phyloP scores from a whole-genome alignment of 2,329 filamentous ascomycete species.

The Eutypella sp. region DNA sequence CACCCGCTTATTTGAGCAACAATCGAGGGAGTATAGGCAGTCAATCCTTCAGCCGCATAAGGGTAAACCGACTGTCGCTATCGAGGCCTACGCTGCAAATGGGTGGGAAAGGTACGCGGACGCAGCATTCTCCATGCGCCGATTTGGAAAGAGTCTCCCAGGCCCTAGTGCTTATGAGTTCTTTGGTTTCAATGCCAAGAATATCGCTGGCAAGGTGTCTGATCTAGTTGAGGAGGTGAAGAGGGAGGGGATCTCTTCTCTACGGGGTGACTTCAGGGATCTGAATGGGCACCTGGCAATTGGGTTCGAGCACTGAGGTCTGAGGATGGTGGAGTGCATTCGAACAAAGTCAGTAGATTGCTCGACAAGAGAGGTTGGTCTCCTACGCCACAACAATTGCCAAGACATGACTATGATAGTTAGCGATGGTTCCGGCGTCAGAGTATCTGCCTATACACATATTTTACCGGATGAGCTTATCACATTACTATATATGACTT shows the following conservation, averaged over 20 bases:
- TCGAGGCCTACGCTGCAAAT: conserved; percentile 54
- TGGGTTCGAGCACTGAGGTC: neutral
- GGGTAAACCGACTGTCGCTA: conserved; percentile 46
- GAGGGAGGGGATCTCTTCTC: neutral
- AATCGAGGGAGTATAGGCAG: conserved; percentile 40
- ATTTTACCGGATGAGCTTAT: too few species aligned
- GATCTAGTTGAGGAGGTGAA: neutral
- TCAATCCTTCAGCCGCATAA: conserved; percentile 36
- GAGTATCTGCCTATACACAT: too few species aligned
- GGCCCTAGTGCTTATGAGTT: conserved; percentile 49
- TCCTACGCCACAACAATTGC: too few species aligned
- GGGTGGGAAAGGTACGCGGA: conserved; percentile 59
- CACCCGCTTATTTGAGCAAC: conserved; percentile 37
- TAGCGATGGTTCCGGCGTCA: too few species aligned
- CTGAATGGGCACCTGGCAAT: neutral
- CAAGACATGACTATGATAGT: too few species aligned
- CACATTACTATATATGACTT: too few species aligned
- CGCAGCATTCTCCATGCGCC: conserved; percentile 47
- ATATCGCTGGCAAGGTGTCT: neutral
- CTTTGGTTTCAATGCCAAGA: conserved; percentile 40
- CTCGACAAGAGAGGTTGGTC: too few species aligned
- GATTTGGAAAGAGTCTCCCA: conserved; percentile 52
- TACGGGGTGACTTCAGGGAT: neutral
- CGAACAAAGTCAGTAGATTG: too few species aligned
- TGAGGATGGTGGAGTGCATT: too few species aligned